Percentiles rank a stretch among this genome's conserved stretches.
phyloP scores from a whole-genome alignment of 2,329 filamentous ascomycete genomes.

The Penicillium sp. region DNA sequence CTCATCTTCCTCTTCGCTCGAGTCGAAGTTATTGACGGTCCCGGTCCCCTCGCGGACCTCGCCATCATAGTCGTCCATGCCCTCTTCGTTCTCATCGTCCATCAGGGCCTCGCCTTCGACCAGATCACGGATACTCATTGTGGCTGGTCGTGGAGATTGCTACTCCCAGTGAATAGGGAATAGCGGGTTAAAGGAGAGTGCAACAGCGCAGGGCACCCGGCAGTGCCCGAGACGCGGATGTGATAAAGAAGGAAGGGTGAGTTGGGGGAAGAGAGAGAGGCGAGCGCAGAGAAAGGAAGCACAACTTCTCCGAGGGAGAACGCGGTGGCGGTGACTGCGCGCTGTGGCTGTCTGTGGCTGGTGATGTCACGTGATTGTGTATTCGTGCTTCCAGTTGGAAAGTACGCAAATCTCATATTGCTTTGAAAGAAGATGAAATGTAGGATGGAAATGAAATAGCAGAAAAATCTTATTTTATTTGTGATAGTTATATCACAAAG shows the following conservation, averaged over 20 bases:
- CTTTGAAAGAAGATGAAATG: neutral
- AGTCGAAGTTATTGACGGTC: constrained; percentile 59
- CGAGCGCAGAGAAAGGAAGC: constrained; percentile 16
- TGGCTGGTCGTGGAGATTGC: constrained; percentile 25
- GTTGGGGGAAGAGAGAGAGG: constrained; percentile 7
- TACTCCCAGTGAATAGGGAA: constrained; percentile 13
- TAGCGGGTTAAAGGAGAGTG: constrained; percentile 2
- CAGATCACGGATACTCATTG: constrained; percentile 62
- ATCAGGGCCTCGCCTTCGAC: constrained; percentile 82
- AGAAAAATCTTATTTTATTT: neutral
- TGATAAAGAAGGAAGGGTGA: constrained; percentile 1
- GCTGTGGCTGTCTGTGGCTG: constrained; percentile 8
- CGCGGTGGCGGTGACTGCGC: constrained; percentile 19
- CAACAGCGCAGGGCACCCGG: constrained; percentile 7
- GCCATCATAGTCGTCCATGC: constrained; percentile 66
- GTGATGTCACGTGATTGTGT: neutral
- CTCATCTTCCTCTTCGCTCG: constrained; percentile 86
- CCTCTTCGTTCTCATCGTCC: constrained; percentile 78
- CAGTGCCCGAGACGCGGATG: constrained; percentile 8
- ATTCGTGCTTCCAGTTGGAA: neutral
- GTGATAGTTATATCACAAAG: neutral
- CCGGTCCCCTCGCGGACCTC: constrained; percentile 46
- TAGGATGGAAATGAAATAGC: neutral
- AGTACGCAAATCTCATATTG: neutral
- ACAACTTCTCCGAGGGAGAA: constrained; percentile 20